Evolutionary conservation across 345 rosid genomes (phyloP), one percentile per base, ranked within the genome.

Genomic region (Hibiscus syriacus): DNA sequence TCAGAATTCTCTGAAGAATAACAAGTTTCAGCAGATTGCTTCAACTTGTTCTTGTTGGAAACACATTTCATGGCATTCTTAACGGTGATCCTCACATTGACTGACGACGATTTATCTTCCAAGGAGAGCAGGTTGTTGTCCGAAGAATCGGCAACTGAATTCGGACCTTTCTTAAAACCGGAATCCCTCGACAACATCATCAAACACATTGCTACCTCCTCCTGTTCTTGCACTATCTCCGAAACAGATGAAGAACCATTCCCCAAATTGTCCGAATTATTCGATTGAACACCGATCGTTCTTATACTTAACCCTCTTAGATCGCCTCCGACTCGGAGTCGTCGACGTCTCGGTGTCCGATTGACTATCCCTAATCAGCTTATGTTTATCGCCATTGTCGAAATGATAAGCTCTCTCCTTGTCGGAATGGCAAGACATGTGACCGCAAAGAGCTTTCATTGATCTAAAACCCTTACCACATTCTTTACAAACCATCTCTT

Each of bases 151-250:
- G 81, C 85, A 67, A 73, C 53, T 2, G 80, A 87, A 76, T 74
- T 81, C 64, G 81, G 56, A 50, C 81, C 80, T 64, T 84, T 88
- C 75, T 73, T 82, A 62, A 77, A 75, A 69, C 80, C 74, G 50
- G 89, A 81, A 68, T 92, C 98, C 67, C 83, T 89, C 0, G 98
- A 92, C 69, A 92, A 49, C 98, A 87, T 82, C 94, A 92, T 89
- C 79, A 92, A 66, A 77, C 92, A 83, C 84, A 68, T 76, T 20
- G 98, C 98, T 25, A 84, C 74, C 67, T 86, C 98, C 72, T 92
- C 89, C 55, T 86, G 94, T 13, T 89, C 96, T 34, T 80, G 85
- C 87, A 86, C 90, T 2, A 87, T 75, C 79, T 77, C 94, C 39
- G 94, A 89, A 53, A 77, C 82, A 43, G 81, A 74, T 1, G 89